phyloP scores from a whole-genome alignment of 139 green algal genomes.

The Gonium pectorale region DNA sequence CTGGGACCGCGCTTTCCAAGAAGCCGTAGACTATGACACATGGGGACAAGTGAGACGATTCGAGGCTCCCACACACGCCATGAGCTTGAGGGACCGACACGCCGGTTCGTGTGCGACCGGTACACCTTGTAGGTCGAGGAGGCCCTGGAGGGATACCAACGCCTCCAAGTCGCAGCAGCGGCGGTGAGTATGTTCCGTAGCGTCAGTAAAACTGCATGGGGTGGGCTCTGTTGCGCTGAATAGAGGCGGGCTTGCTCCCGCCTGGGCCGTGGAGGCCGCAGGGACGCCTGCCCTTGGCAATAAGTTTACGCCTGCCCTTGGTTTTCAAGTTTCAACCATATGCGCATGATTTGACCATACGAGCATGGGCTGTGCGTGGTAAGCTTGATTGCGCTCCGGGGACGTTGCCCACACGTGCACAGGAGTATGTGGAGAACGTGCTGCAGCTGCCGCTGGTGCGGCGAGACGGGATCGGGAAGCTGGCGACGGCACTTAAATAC shows the following conservation, averaged over 20 bases:
- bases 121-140: conserved; percentile 59
- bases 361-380: too few relatives aligned
- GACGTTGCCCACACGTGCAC: too few relatives aligned
- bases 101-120: not conserved
- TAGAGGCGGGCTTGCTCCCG: too few relatives aligned
- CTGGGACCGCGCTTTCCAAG: conserved; percentile 60
- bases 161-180: conserved; percentile 66
- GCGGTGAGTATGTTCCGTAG: conserved; percentile 45
- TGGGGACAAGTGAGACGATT: conserved; percentile 61
- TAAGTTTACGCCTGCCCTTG: too few relatives aligned
- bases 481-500: conserved; percentile 61
- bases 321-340: too few relatives aligned
- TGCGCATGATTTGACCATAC: too few relatives aligned
- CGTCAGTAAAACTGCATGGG: too few relatives aligned
- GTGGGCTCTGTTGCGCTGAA: too few relatives aligned
- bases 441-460: conserved; percentile 52
- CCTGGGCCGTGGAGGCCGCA: too few relatives aligned
- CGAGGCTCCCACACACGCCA: not conserved
- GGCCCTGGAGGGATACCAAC: conserved; percentile 61
- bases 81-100: not conserved
- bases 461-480: conserved; percentile 60
- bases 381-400: too few relatives aligned
- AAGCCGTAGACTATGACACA: conserved; percentile 67
- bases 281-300: too few relatives aligned
- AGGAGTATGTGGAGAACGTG: conserved; percentile 73